Conservation (phyloP, 768 basidiomycete species). For the Suillus tomentosus region DNA sequence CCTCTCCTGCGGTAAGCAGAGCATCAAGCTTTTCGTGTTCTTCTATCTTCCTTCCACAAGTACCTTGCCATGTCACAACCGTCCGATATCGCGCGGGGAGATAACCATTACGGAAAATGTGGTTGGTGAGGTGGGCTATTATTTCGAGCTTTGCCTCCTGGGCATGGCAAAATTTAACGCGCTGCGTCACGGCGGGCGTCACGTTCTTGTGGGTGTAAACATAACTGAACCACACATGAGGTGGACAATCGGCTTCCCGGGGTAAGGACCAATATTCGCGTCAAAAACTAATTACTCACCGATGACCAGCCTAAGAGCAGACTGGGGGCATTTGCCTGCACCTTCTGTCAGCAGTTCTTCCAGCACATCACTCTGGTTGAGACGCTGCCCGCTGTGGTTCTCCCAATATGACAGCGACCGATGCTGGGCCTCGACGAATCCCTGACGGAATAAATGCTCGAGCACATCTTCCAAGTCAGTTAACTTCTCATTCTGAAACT, state of each 20-base stretch:
- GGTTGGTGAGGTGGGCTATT: constrained; percentile 49
- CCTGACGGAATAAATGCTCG: constrained; percentile 46
- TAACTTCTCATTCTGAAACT: constrained; percentile 42
- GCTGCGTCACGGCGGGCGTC: constrained; percentile 41
- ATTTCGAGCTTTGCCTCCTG: constrained; percentile 37
- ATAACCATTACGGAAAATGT: constrained; percentile 45
- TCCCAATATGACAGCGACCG: constrained; percentile 49
- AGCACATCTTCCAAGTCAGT: constrained; percentile 50
- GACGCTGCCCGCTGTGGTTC: constrained; percentile 38
- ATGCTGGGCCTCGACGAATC: constrained; percentile 47
- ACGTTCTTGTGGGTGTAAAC: constrained; percentile 37
- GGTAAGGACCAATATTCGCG: not conserved
- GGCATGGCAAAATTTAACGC: constrained; percentile 39
- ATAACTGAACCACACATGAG: constrained; percentile 48
- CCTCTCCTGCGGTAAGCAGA: constrained; percentile 23
- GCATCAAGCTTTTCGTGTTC: constrained; percentile 30
- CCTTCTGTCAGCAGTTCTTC: constrained; percentile 41
- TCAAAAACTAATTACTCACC: constrained; percentile 31
- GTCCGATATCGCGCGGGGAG: constrained; percentile 36
- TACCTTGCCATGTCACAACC: constrained; percentile 43
- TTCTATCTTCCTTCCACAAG: constrained; percentile 36
- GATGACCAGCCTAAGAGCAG: constrained; percentile 47
- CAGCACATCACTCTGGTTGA: constrained; percentile 37
- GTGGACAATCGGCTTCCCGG: constrained; percentile 40
- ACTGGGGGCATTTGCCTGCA: constrained; percentile 44